Base-by-base conservation (phyloP, 140 eudicot species). In the Ambrosia hybrid region DNA sequence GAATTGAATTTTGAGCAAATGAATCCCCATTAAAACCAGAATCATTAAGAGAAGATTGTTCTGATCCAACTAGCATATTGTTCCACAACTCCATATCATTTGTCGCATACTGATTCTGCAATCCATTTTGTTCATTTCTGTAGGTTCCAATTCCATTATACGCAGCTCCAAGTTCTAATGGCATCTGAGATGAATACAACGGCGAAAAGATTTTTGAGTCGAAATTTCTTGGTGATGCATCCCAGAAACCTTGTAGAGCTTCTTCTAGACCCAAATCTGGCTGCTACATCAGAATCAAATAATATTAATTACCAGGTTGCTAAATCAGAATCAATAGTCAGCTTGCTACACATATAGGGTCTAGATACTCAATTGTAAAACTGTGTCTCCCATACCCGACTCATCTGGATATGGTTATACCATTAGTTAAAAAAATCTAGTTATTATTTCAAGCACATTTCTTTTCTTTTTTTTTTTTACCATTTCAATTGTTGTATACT, bases 181-280 rank as follows among this genome's bases (percentile, higher is more conserved):
- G 85, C 84, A 76, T 76, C 67, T 85, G 87, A 3, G 26, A 21
- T 21, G 79, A 78, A 68, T 81, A 83, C 69, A 81, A 33, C 38
- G 91, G 95, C 30, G 91, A 81, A 78, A 88, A 88, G 37, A 85
- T 67, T 66, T 83, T 83, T 48, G 81, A 69, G 57, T 85, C 88
- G 14, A 78, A 78, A 55, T 65, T 9, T 12, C 72, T 74, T 0
- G 84, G 73, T 58, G 57, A 49, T 15, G 79, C 57, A 45, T 77
- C 82, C 71, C 80, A 74, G 36, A 81, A 81, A 46, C 58, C 70
- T 61, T 74, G 68, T 51, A 83, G 59, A 59, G 76, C 65, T 21
- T 83, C 71, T 45, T 83, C 91, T 34, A 88, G 75, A 67, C 85
- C 89, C 3, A 76, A 75, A 72, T 85, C 84, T 4, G 74, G 78